Base-by-base conservation (phyloP, 2,329 filamentous ascomycete species). In the Tolypocladium amazonense region DNA sequence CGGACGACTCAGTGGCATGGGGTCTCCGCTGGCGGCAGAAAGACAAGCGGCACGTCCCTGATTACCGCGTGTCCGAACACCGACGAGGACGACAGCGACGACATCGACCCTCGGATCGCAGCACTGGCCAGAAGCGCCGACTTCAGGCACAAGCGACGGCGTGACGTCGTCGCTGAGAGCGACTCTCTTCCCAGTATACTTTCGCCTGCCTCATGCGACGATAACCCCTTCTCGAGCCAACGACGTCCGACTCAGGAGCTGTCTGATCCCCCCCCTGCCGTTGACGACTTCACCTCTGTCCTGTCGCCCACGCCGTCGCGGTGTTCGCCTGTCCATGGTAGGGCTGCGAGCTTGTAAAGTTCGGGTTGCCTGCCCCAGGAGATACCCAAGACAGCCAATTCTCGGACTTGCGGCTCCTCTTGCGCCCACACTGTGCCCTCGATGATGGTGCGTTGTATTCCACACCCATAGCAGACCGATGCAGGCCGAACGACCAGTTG, bases 381-480 rank as follows among this genome's bases (percentile, higher is more conserved):
- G 62, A 66, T 59, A 62, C 55, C 66, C 61, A 43, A 67, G 15
- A 41, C 41, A 68, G 67, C 12, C 65, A 66, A 64, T 65, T 63
- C 62, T 66, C 65, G 69, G 71, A 67, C 68, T 67, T 68, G 64
- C 68, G 68, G 73, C 72, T 71, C 72, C 71, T 62, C 62, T 64
- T 64, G 70, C 71, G 74, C 71, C 70, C 65, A 65, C 62, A 65
- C 66, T 67, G 65, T 72, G 68, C 70, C 68, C 71, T 75, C 73
- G 74, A 80, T 80, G 77, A 80, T 80, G 78, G 78, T 80, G 72
- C 70, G 78, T 79, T 62, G 58, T 61, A 41, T 59, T 43, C 33
- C 45, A 38, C 53, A 56, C 55, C 56, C 35, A 47, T 41, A 56
- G 27, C 43, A 20, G n/a, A 37, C 27, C 20, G 30, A 23, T n/a